Evolutionary conservation across 306 rosid species (phyloP).

Genomic region (Lagenaria siceraria): DNA sequence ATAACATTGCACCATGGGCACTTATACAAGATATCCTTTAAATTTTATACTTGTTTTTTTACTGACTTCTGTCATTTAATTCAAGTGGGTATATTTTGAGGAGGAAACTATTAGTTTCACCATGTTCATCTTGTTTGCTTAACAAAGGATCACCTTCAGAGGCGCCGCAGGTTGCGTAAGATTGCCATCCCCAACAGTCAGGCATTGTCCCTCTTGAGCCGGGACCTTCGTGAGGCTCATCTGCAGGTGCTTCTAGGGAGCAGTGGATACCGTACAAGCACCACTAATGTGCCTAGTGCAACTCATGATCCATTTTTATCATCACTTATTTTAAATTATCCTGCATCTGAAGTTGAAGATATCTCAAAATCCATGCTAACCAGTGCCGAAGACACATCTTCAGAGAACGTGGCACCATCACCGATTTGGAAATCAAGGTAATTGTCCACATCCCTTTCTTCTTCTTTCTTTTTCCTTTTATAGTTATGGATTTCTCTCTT

Average conservation of each 20-base stretch:
- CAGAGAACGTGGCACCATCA: conserved; percentile 31
- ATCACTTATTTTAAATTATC: conserved; percentile 76
- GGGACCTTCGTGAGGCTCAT: conserved; percentile 99
- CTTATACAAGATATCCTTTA: conserved; percentile 90
- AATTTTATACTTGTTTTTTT: not conserved
- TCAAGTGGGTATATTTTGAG: not conserved
- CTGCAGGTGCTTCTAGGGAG: conserved; percentile 80
- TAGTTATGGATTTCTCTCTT: not conserved
- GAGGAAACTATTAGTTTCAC: not conserved
- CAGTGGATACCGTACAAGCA: conserved; percentile 56
- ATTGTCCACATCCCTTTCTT: not conserved
- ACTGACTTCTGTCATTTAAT: not conserved
- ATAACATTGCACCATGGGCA: conserved; percentile 88
- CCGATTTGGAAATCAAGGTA: conserved; percentile 96
- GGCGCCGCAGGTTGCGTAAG: conserved; percentile 74
- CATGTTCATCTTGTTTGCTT: conserved; percentile 14
- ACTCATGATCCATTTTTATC: conserved; percentile 78
- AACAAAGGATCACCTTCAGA: conserved; percentile 67
- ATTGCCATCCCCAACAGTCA: conserved; percentile 80
- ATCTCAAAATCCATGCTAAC: conserved; percentile 74
- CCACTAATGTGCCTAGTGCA: conserved; percentile 35
- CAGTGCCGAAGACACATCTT: conserved; percentile 39
- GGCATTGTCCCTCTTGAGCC: conserved; percentile 57
- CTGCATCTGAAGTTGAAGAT: conserved; percentile 79
- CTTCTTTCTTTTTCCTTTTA: not conserved